These are phyloP conservation scores for Citeromyces hawaiiensis DNA, from an alignment of 1,139 yeast species.

Conservation along the genomic window DNA sequence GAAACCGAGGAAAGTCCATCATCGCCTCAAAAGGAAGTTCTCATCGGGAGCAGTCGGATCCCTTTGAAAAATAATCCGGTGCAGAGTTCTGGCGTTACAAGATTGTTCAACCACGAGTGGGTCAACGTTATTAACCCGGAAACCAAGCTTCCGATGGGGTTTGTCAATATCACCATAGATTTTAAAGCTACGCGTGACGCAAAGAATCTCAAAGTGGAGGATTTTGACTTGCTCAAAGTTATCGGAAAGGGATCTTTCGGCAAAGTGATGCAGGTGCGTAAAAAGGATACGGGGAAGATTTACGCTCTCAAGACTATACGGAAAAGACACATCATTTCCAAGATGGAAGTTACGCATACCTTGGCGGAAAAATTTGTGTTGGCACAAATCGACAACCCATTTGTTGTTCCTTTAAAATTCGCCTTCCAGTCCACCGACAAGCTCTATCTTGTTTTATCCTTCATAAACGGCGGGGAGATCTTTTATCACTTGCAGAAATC, in stretches of 20 bases:
- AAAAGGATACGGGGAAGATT: constrained; percentile 86
- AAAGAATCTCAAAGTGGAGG: constrained; percentile 71
- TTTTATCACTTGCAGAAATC: constrained; percentile 90
- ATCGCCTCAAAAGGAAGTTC: constrained; percentile 16
- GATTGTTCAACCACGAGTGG: constrained; percentile 36
- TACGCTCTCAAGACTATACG: constrained; percentile 90
- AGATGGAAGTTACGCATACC: constrained; percentile 93
- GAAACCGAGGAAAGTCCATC: constrained; percentile 6
- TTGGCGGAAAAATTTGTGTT: constrained; percentile 91
- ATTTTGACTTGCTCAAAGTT: constrained; percentile 84
- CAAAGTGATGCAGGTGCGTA: constrained; percentile 95
- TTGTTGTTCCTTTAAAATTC: constrained; percentile 93
- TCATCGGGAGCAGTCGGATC: constrained; percentile 16
- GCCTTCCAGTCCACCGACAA: constrained; percentile 95
- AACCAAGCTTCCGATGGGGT: constrained; percentile 25
- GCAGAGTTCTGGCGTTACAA: constrained; percentile 15
- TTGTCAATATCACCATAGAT: constrained; percentile 58
- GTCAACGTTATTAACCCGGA: constrained; percentile 17
- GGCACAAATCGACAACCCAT: constrained; percentile 91
- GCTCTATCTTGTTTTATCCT: constrained; percentile 77
- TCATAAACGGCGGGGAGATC: constrained; percentile 94
- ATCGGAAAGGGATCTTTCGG: constrained; percentile 98
- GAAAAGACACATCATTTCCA: constrained; percentile 85
- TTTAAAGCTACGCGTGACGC: constrained; percentile 56
- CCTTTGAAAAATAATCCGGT: constrained; percentile 21